Conservation (phyloP, 2,329 filamentous ascomycete species). For the Phialocephala sp. region DNA sequence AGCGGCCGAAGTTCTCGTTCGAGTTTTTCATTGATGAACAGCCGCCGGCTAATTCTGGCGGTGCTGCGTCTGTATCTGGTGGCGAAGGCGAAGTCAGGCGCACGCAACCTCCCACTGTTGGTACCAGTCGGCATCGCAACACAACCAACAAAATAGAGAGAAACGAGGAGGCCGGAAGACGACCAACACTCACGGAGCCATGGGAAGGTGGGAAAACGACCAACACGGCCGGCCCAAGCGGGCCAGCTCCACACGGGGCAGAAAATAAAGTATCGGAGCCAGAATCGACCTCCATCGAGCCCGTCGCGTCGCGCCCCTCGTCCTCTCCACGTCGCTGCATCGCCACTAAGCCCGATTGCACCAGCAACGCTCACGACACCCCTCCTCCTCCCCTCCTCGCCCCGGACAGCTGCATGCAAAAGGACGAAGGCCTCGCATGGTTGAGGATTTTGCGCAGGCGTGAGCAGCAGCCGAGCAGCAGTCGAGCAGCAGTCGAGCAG, state of each 20-base stretch:
- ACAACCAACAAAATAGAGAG: neutral
- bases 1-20: slow-evolving; percentile 6
- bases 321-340: neutral
- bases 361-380: neutral
- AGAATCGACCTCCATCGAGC: neutral
- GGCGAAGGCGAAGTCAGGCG: neutral
- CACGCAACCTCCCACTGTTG: neutral
- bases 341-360: neutral
- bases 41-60: slow-evolving; percentile 26
- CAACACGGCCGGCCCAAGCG: slow-evolving; percentile 6
- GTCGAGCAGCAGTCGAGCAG: neutral
- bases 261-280: slow-evolving; percentile 1
- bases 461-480: neutral
- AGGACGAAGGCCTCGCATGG: no score
- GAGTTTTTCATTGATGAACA: slow-evolving; percentile 26
- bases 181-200: neutral
- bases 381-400: neutral
- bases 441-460: neutral
- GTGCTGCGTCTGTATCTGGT: neutral
- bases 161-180: neutral
- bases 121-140: neutral
- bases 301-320: neutral
- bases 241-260: slow-evolving; percentile 5
- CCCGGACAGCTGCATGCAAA: neutral
- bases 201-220: neutral